Evolutionary conservation across 768 basidiomycete species (phyloP), one percentile per base, ranked within the genome.

Genomic region (Podaxis sp.): DNA sequence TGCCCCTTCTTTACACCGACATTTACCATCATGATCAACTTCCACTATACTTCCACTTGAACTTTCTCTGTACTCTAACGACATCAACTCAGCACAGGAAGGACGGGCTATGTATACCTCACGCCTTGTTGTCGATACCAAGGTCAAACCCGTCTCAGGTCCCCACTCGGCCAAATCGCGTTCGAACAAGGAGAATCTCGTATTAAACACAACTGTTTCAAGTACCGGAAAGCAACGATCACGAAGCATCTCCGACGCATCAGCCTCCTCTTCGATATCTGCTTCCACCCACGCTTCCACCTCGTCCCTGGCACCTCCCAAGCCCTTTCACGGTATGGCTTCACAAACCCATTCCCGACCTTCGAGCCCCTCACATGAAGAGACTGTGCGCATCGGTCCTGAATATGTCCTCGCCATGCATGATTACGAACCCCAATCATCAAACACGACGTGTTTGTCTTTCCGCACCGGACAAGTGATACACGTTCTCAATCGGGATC

Each of bases 331-430:
- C 54, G 68, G 63, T 60, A 68, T 55, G 58, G 56, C 48, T 66
- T 64, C 49, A 24, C 51, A 38, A 24, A 52, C 64, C 7, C 76
- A 68, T 38, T 72, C 74, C 22, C 71, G 75, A n/a, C 78, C 80
- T 26, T 63, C 76, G 15, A 84, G 76, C 53, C 79, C 84, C 4
- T 69, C 73, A 33, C 80, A 79, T 49, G 85, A 86, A 26, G 83
- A 86, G 57, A 82, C 82, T 24, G 75, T 82, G 56, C 80, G 79
- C 39, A 68, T 80, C 2, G 76, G 71, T 36, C 75, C 84, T 22
- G 92, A 93, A 71, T 94, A 88, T 73, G 95, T 96, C 4, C 78
- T 93, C 24, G 95, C 96, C 2, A 90, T 96, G 81, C 95, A 99
- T 72, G 95, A 97, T 73, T 99, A 95, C 69, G 70, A 77, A 24